Base-by-base conservation (phyloP, 306 rosid genomes). In the Acacia acuminata region DNA sequence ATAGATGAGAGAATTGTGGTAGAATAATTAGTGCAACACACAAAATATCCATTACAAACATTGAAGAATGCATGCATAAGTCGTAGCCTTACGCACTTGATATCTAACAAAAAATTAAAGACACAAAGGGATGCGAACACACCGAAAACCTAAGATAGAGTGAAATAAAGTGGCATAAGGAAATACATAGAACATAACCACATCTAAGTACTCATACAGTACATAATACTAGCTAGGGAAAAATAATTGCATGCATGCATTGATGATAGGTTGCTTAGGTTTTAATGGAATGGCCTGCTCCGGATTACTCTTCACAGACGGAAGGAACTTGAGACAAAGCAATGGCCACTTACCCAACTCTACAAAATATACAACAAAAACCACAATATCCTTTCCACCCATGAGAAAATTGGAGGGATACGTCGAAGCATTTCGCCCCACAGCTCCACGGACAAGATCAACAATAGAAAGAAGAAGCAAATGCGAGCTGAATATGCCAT, bases 281-380 rank as follows among this genome's bases (percentile, higher is more conserved):
- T 71, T 87, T 83, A 78, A 89, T 30, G 61, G 92, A 82, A 82
- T 92, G 98, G 3, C 98, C 98, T 44, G 89, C 91, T 7, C 98
- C n/a, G n/a, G n/a, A n/a, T n/a, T n/a, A n/a, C n/a, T n/a, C n/a
- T n/a, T n/a, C n/a, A n/a, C n/a, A n/a, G n/a, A n/a, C n/a, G n/a
- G n/a, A n/a, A n/a, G n/a, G n/a, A n/a, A n/a, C n/a, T n/a, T n/a
- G n/a, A n/a, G n/a, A n/a, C n/a, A n/a, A n/a, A n/a, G n/a, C n/a
- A n/a, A n/a, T n/a, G n/a, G n/a, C n/a, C n/a, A n/a, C n/a, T n/a
- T n/a, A n/a, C n/a, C n/a, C n/a, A n/a, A n/a, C n/a, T n/a, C n/a
- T n/a, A n/a, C n/a, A n/a, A n/a, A n/a, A n/a, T n/a, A n/a, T n/a
- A n/a, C n/a, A n/a, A n/a, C n/a, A n/a, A n/a, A n/a, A n/a, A n/a